A percentile compares a stretch with the other conserved stretches of the same genome.
Conservation (phyloP, 306 rosid genomes). For the Cucurbita maxima region DNA sequence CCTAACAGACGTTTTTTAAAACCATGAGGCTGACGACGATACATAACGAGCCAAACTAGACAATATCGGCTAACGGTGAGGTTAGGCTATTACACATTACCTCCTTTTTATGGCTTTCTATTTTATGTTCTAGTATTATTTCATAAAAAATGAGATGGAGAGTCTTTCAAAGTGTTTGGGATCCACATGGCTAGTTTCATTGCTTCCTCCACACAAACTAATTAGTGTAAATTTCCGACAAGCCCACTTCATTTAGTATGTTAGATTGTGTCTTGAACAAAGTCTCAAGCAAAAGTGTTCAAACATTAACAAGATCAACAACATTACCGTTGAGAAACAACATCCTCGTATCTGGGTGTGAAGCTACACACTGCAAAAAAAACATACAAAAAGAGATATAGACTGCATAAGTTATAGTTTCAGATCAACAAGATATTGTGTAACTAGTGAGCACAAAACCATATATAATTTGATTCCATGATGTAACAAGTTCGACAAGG, state of each 20-base stretch:
- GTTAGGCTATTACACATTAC: no score
- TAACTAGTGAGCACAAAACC: neutral
- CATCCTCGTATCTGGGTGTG: conserved; percentile 74
- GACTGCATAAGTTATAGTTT: conserved; percentile 2
- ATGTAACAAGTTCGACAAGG: neutral
- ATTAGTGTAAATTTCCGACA: neutral
- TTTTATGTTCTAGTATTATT: no score
- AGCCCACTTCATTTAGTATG: neutral
- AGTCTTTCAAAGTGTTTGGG: neutral
- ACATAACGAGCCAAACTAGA: no score
- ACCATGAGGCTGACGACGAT: no score
- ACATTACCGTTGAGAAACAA: conserved; percentile 63
- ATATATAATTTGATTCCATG: neutral
- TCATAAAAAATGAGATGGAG: neutral
- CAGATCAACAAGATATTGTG: neutral
- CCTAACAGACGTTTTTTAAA: no score
- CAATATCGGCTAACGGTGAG: no score
- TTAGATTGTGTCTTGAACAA: neutral
- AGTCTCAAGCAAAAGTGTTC: neutral
- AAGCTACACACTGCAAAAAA: conserved; percentile 61
- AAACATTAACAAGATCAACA: conserved; percentile 12
- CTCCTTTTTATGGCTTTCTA: no score
- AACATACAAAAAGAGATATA: neutral
- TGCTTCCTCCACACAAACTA: neutral
- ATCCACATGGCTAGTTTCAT: neutral